Conservation (phyloP, 345 rosid genomes). For the Dipteronia sinensis region DNA sequence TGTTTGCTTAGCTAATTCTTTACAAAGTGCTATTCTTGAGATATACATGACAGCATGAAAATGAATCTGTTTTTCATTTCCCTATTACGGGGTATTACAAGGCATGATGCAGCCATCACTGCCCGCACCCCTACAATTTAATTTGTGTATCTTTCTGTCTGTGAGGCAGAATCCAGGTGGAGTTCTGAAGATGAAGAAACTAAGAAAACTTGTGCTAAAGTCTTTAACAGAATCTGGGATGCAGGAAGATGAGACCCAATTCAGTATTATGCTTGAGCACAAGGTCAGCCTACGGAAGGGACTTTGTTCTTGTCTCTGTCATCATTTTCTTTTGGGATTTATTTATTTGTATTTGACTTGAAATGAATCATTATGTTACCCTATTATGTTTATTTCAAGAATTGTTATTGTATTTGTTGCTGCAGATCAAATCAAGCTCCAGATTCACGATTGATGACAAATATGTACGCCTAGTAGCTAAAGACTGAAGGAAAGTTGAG, state of each 20-base stretch:
- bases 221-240: conserved; percentile 54
- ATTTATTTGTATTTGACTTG: background rate
- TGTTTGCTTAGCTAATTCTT: background rate
- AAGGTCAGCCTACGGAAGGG: conserved; percentile 49
- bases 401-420: conserved; percentile 2
- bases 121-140: background rate
- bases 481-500: conserved; percentile 33
- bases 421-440: conserved; percentile 69
- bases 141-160: conserved; percentile 6
- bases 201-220: conserved; percentile 57
- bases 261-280: conserved; percentile 46
- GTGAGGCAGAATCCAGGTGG: conserved; percentile 56
- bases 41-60: background rate
- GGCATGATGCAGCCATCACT: background rate
- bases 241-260: conserved; percentile 40
- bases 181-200: conserved; percentile 68
- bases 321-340: background rate
- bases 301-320: background rate
- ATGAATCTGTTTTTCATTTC: background rate
- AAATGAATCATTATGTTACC: background rate
- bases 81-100: background rate
- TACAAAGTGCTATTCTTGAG: background rate
- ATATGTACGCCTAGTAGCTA: conserved; percentile 54
- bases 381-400: background rate
- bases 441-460: conserved; percentile 60